Base-by-base conservation (phyloP, 306 rosid species). In the Boehmeria nivea region DNA sequence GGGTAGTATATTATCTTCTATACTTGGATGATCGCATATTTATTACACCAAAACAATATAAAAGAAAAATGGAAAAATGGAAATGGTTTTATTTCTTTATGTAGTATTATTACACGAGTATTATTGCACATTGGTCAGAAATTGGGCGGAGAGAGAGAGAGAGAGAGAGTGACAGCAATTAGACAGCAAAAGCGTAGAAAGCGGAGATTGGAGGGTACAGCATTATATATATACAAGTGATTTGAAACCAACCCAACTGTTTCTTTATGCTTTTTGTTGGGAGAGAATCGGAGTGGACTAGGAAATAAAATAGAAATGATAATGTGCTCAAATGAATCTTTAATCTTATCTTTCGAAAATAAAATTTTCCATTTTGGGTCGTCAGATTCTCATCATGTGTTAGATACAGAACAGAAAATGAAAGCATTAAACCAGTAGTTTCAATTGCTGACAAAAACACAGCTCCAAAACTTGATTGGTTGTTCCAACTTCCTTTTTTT, bases 81-180 rank as follows among this genome's bases (percentile, higher is more conserved):
- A 42, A 14, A 13, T 9, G 46, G 50, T 31, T n/a, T n/a, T n/a
- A n/a, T n/a, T n/a, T n/a, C n/a, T n/a, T n/a, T n/a, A n/a, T n/a
- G n/a, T n/a, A n/a, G n/a, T n/a, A n/a, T n/a, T n/a, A n/a, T n/a
- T n/a, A n/a, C n/a, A n/a, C n/a, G n/a, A n/a, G n/a, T n/a, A n/a
- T n/a, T n/a, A n/a, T n/a, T n/a, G n/a, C n/a, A n/a, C n/a, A n/a
- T n/a, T n/a, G n/a, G n/a, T n/a, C n/a, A n/a, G n/a, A n/a, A n/a
- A 1, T 2, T 4, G 36, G 36, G 36, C 5, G 36, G 5, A 31
- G 36, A 6, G 5, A 4, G 34, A 31, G 5, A 31, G 45, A n/a
- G n/a, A n/a, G 45, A 8, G 17, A 40, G 45, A 22, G 6, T 13
- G 54, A 50, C 54, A 48, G 17, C 53, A 48, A 48, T 48, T 40